These are phyloP conservation scores for Aspergillus vadensis DNA, from an alignment of 2,329 filamentous ascomycete genomes.

Conservation along the genomic window DNA sequence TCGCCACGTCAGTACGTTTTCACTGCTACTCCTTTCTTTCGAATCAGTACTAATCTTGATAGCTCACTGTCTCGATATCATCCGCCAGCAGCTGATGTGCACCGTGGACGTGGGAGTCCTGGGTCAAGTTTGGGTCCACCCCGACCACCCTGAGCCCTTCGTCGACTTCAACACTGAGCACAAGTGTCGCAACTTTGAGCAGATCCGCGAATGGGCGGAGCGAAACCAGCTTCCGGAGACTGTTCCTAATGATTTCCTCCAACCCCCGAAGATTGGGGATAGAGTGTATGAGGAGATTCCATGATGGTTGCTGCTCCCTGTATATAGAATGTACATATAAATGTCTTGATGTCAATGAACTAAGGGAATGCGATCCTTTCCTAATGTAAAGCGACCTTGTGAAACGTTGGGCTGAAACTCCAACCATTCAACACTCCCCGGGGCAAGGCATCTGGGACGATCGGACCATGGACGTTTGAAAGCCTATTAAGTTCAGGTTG, in stretches of 20 bases:
- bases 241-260: conserved; percentile 46
- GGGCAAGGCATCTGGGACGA: too few species aligned
- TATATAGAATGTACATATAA: conserved; percentile 2
- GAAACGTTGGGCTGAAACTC: too few species aligned
- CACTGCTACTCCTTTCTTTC: too few species aligned
- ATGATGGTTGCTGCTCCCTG: conserved; percentile 6
- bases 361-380: too few species aligned
- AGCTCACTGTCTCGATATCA: conserved; percentile 63
- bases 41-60: neutral
- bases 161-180: conserved; percentile 66
- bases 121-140: conserved; percentile 61
- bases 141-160: conserved; percentile 53
- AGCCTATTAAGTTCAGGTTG: too few species aligned
- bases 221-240: conserved; percentile 52
- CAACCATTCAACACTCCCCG: too few species aligned
- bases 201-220: conserved; percentile 57
- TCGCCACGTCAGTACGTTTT: conserved; percentile 58
- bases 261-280: conserved; percentile 36
- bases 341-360: neutral
- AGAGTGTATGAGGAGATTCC: conserved; percentile 28
- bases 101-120: conserved; percentile 62
- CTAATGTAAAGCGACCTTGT: too few species aligned
- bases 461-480: too few species aligned
- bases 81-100: conserved; percentile 66
- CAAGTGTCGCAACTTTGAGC: conserved; percentile 60